Percentiles rank a stretch among this genome's conserved stretches.
phyloP scores from a whole-genome alignment of 1,139 yeast genomes.

The Hanseniaspora uvarum region DNA sequence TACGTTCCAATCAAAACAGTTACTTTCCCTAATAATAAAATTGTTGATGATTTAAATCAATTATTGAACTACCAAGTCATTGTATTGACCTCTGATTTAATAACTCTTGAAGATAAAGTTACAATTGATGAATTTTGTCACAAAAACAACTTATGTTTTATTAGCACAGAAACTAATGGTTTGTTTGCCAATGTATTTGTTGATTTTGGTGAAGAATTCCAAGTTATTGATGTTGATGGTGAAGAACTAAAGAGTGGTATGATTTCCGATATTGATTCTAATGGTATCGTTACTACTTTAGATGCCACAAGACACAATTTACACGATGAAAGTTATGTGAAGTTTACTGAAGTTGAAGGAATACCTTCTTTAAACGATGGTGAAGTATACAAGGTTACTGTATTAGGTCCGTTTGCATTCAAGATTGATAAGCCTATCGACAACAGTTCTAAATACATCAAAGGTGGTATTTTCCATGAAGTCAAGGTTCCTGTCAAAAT shows the following conservation, averaged over 20 bases:
- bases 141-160: slow-evolving; percentile 60
- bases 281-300: slow-evolving; percentile 85
- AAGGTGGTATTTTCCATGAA: slow-evolving; percentile 87
- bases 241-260: slow-evolving; percentile 86
- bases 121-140: slow-evolving; percentile 70
- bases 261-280: slow-evolving; percentile 74
- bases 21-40: slow-evolving; percentile 1
- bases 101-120: slow-evolving; percentile 63
- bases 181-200: slow-evolving; percentile 82
- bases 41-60: slow-evolving; percentile 34
- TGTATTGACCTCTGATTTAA: slow-evolving; percentile 67
- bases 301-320: slow-evolving; percentile 90
- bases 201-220: slow-evolving; percentile 75
- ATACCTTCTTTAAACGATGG: slow-evolving; percentile 50
- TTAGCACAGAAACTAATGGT: slow-evolving; percentile 75
- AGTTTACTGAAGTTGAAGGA: slow-evolving; percentile 64
- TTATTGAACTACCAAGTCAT: slow-evolving; percentile 55
- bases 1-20: slow-evolving; percentile 79
- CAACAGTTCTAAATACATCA: slow-evolving; percentile 54
- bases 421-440: slow-evolving; percentile 42
- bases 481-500: slow-evolving; percentile 70
- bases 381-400: slow-evolving; percentile 62
- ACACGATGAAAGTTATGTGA: slow-evolving; percentile 83
- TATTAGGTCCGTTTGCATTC: slow-evolving; percentile 88
- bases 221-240: slow-evolving; percentile 76